These are phyloP conservation scores for Selaginella tamariscina DNA, from an alignment of 75 land plant species.

Conservation along the genomic window DNA sequence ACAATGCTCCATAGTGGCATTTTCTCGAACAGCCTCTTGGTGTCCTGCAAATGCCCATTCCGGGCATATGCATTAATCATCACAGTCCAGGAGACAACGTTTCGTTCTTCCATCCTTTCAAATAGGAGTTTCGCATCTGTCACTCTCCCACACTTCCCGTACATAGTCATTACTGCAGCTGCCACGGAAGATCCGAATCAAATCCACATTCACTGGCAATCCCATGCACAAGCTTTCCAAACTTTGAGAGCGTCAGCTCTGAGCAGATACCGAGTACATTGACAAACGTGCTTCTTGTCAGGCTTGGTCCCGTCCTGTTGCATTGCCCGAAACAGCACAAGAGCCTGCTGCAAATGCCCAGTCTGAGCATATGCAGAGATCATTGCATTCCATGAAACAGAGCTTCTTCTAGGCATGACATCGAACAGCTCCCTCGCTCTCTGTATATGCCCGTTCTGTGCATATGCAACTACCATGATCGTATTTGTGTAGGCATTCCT, in stretches of 20 bases:
- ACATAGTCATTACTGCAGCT: neutral
- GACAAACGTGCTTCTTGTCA: slow-evolving; percentile 29
- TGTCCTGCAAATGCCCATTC: slow-evolving; percentile 11
- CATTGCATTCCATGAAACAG: slow-evolving; percentile 39
- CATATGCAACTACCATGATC: neutral
- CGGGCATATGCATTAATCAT: slow-evolving; percentile 16
- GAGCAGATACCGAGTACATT: slow-evolving; percentile 10
- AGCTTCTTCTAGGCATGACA: slow-evolving; percentile 21
- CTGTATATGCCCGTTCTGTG: slow-evolving; percentile 1
- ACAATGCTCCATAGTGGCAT: neutral
- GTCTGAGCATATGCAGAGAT: slow-evolving; percentile 30
- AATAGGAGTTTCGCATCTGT: slow-evolving; percentile 9
- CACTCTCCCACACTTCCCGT: neutral
- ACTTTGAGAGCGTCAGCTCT: neutral
- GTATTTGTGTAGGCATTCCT: neutral
- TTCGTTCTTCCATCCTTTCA: slow-evolving; percentile 13
- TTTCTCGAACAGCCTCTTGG: neutral
- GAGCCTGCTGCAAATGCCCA: slow-evolving; percentile 23
- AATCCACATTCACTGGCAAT: slow-evolving; percentile 13
- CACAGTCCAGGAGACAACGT: slow-evolving; percentile 18
- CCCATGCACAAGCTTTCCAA: slow-evolving; percentile 13
- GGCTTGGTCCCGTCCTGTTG: slow-evolving; percentile 27
- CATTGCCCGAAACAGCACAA: slow-evolving; percentile 25
- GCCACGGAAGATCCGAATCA: neutral
- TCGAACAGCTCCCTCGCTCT: slow-evolving; percentile 20